Evolutionary conservation across 2,329 filamentous ascomycete genomes (phyloP).

Genomic region (Neospermospora avenae): DNA sequence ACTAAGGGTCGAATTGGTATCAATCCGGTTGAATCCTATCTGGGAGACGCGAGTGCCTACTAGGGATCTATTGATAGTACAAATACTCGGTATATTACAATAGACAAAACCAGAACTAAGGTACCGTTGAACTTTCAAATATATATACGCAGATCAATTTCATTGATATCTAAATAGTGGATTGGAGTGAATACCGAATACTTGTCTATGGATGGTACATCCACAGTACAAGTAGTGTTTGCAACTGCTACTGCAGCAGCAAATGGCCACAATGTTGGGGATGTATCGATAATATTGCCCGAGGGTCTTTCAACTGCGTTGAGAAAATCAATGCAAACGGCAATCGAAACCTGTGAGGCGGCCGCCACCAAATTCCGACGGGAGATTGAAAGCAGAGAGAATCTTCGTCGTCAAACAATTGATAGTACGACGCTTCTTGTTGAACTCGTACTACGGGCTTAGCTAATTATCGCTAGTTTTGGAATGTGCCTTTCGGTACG

Average conservation of each 20-base stretch:
- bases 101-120: slow-evolving; percentile 1
- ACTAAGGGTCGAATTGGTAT: slow-evolving; percentile 11
- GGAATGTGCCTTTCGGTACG: not conserved
- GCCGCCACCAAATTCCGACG: not conserved
- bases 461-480: slow-evolving; percentile 1
- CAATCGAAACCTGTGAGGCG: not conserved
- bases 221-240: slow-evolving; percentile 2
- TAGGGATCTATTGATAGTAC: slow-evolving; percentile 4
- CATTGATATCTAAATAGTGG: not conserved
- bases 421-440: not conserved
- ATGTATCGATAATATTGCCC: slow-evolving; percentile 9
- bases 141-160: not conserved
- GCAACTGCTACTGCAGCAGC: slow-evolving; percentile 11
- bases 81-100: slow-evolving; percentile 9
- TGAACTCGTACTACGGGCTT: not conserved
- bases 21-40: slow-evolving; percentile 8
- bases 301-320: slow-evolving; percentile 6
- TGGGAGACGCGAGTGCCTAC: slow-evolving; percentile 10
- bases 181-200: slow-evolving; percentile 7
- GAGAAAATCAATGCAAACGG: not conserved
- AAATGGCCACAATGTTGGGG: slow-evolving; percentile 11
- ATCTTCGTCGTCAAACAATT: not conserved
- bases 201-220: slow-evolving; percentile 5
- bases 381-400: not conserved
- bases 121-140: not conserved